Evolutionary conservation across 148 eudicot genomes (phyloP), one percentile per base, ranked within the genome.

Genomic region (Arbutus unedo): DNA sequence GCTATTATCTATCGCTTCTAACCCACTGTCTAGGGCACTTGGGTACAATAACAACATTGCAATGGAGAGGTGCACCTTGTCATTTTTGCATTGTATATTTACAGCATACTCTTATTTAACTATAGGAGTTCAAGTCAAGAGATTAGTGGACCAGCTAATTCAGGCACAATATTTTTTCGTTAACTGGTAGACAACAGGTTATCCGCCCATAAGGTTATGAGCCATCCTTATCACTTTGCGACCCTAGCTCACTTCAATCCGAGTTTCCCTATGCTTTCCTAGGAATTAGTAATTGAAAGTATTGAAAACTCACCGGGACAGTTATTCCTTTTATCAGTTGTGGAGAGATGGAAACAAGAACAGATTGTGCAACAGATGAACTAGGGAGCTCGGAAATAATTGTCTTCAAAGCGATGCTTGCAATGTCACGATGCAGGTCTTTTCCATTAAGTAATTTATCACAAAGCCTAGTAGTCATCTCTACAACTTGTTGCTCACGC

Each of bases 341-440:
- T 75, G 99, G 99, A 55, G 93, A 85, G 70, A 91, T 91, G 76
- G 96, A 90, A 80, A 88, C 90, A 76, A 97, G 93, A 80, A 95
- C 85, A 79, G 91, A 79, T 87, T 93, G 92, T 78, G 93, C 91
- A 56, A 90, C 90, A 80, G 89, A 77, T 44, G 93, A 82, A 79
- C 88, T 88, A 72, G 93, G 92, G 80, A 97, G 91, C 93, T 97
- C 99, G 79, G 98, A 85, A 85, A 97, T 89, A 89, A 97, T 91
- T 25, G 99, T 95, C 93, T 93, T 97, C 89, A 97, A 81, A 73
- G 99, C 99, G 83, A 97, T 97, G 91, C 98, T 92, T 23, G 98
- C 96, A 85, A 95, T 95, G 83, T 97, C 99, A 81, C 97, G 96
- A 85, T 97, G 90, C 79, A 91, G 97, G 74, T 94, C 99, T 88